phyloP scores from a whole-genome alignment of 2,329 filamentous ascomycete species.

The Aspergillus sp. region DNA sequence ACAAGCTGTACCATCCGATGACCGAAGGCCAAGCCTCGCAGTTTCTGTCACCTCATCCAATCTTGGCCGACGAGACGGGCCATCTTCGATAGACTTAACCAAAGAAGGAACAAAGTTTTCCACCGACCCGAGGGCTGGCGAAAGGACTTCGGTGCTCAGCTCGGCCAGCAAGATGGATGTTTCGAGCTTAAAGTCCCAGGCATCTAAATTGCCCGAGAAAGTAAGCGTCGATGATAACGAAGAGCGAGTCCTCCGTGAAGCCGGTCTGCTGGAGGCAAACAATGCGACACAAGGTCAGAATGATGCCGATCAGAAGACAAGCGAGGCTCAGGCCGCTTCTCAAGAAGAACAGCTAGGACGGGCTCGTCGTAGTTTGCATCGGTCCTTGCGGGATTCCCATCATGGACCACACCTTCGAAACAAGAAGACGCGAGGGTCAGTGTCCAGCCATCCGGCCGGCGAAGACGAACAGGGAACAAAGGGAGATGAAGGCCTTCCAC shows the following conservation, averaged over 20 bases:
- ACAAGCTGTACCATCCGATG: slow-evolving; percentile 15
- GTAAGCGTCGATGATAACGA: slow-evolving; percentile 55
- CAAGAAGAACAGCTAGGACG: slow-evolving; percentile 50
- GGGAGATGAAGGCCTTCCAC: slow-evolving; percentile 61
- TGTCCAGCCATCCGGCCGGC: slow-evolving; percentile 48
- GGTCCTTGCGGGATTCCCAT: slow-evolving; percentile 74
- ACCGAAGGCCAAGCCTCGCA: slow-evolving; percentile 25
- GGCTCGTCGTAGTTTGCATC: slow-evolving; percentile 78
- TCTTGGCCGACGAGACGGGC: slow-evolving; percentile 17
- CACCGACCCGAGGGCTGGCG: slow-evolving; percentile 22
- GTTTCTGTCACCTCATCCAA: slow-evolving; percentile 28
- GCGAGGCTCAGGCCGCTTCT: slow-evolving; percentile 29
- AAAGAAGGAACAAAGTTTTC: slow-evolving; percentile 22
- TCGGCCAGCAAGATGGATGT: slow-evolving; percentile 29
- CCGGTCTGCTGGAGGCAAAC: slow-evolving; percentile 52
- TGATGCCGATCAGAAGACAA: slow-evolving; percentile 34
- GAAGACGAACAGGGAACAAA: slow-evolving; percentile 40
- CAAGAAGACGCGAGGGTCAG: slow-evolving; percentile 67
- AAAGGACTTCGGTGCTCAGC: slow-evolving; percentile 31
- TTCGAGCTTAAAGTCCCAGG: slow-evolving; percentile 25
- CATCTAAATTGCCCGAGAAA: slow-evolving; percentile 27
- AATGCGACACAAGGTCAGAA: slow-evolving; percentile 37
- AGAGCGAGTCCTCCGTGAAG: slow-evolving; percentile 58
- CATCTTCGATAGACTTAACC: slow-evolving; percentile 17
- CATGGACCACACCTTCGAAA: slow-evolving; percentile 61